Base-by-base conservation (phyloP, 768 basidiomycete species). In the Pseudohyphozyma bogoriensis region DNA sequence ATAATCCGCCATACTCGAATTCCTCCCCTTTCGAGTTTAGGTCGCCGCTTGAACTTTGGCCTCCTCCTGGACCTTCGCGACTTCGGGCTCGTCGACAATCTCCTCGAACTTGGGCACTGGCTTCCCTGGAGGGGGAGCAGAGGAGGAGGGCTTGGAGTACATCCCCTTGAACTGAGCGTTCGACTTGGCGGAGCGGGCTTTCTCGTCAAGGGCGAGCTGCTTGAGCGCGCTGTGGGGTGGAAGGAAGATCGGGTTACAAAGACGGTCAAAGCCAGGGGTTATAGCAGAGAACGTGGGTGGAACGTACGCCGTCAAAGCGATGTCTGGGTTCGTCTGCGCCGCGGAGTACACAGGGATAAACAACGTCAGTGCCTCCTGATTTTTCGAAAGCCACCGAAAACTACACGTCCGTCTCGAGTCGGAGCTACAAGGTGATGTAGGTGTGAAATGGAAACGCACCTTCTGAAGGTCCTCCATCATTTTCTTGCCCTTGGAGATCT, bases 391-490 rank as follows among this genome's bases (percentile, higher is more conserved):
- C 4, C 18, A 13, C 2, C 12, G 26, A 46, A 46, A 12, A 26
- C 9, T 26, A 22, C 24, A 20, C 40, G 18, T 42, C 45, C 24
- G 24, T 26, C 15, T 10, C 37, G 37, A 10, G n/a, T 26, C 26
- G 13, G 46, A 46, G 6, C n/a, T n/a, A n/a, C n/a, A n/a, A n/a
- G n/a, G n/a, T n/a, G 10, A 9, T 13, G 24, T 29, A 28, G 10
- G 13, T 11, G 26, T 13, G 46, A 15, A 16, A 29, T 2, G 28
- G 26, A 11, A 29, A 31, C 50, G 44, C 35, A 31, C 47, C 56
- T 60, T 55, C 35, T 60, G 56, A 6, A 69, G 44, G 18, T 64
- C 52, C n/a, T 50, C 33, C 15, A 69, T 45, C 24, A 49, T 28
- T 11, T 31, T n/a, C 46, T 52, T 60, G 26, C 64, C 68, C 47